Base-by-base conservation (phyloP, 108 stramenopile genomes). In the Cylindrotheca fusiformis region DNA sequence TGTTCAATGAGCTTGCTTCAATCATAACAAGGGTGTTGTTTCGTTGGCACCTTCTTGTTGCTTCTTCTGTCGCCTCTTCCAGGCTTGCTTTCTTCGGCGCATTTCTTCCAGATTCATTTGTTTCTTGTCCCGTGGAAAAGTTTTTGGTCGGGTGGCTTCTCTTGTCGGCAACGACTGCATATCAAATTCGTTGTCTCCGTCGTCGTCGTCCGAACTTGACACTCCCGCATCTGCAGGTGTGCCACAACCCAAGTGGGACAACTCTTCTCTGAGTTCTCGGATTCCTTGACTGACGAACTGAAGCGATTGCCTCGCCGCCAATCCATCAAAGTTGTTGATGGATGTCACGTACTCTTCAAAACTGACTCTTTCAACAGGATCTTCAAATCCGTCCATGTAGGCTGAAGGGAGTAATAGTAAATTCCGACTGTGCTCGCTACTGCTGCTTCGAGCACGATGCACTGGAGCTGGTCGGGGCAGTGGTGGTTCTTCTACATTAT, bases 291-390 rank as follows among this genome's bases (percentile, higher is more conserved):
- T 63, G 18, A 87, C 65, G 61, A 83, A 87, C 19, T 72, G 44
- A 24, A 81, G 51, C 2, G 68, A 76, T 55, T 71, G 60, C 30
- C 68, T 53, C 18, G 74, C 82, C 0, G 82, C 80, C 22, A 24
- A 60, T 24, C 78, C 80, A 68, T 87, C 86, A 58, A 76, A 79
- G 36, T 14, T 41, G 14, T 41, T 41, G 36, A 41, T 41, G 0
- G 73, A 71, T n/a, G 69, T 67, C 46, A 79, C 70, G 36, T 68
- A 80, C 25, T 81, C 78, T 65, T 81, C 80, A 45, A 81, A 82
- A 55, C 78, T 79, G 10, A 80, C 59, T 20, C 20, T 20, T 22
- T 23, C 22, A 6, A 1, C 22, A 14, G 36, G 36, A 41, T 14
- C 14, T 41, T 41, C 14, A 14, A 6, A 6, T 10, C 14, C 14